Evolutionary conservation across 1,139 yeast species (phyloP).

Genomic region (Zygoascus sp.): DNA sequence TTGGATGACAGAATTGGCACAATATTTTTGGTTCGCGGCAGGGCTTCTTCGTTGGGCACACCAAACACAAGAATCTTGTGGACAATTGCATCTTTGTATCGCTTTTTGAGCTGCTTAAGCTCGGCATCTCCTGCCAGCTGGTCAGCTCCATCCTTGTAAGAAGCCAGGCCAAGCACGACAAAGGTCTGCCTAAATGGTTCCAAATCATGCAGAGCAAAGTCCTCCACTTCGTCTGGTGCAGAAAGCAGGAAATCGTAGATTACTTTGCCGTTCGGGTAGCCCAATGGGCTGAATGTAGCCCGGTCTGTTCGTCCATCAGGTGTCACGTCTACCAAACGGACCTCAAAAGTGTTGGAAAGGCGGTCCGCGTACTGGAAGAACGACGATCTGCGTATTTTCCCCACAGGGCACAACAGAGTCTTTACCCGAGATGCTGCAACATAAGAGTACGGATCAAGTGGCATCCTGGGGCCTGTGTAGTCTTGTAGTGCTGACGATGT

Average conservation of each 20-base stretch:
- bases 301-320: slow-evolving; percentile 52
- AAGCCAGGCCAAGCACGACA: slow-evolving; percentile 56
- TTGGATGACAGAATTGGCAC: slow-evolving; percentile 32
- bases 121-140: slow-evolving; percentile 29
- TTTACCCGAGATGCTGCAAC: slow-evolving; percentile 62
- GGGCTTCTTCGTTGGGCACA: slow-evolving; percentile 39
- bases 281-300: slow-evolving; percentile 70
- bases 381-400: slow-evolving; percentile 45
- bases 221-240: slow-evolving; percentile 49
- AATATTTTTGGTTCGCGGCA: slow-evolving; percentile 30
- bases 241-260: slow-evolving; percentile 52
- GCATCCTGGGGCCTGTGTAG: slow-evolving; percentile 17
- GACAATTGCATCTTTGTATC: slow-evolving; percentile 57
- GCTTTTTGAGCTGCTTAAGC: slow-evolving; percentile 38
- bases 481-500: not conserved
- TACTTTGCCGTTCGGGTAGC: slow-evolving; percentile 72
- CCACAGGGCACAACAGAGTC: slow-evolving; percentile 67
- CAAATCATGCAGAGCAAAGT: slow-evolving; percentile 70
- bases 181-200: slow-evolving; percentile 74
- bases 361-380: slow-evolving; percentile 47
- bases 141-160: slow-evolving; percentile 37
- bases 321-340: slow-evolving; percentile 68
- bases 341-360: slow-evolving; percentile 53
- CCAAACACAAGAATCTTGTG: slow-evolving; percentile 61
- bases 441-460: slow-evolving; percentile 42